A percentile compares a stretch with the other conserved stretches of the same genome.
These are phyloP conservation scores for Hyaloperonospora brassicae DNA, from an alignment of 352 stramenopile genomes.

Conservation along the genomic window DNA sequence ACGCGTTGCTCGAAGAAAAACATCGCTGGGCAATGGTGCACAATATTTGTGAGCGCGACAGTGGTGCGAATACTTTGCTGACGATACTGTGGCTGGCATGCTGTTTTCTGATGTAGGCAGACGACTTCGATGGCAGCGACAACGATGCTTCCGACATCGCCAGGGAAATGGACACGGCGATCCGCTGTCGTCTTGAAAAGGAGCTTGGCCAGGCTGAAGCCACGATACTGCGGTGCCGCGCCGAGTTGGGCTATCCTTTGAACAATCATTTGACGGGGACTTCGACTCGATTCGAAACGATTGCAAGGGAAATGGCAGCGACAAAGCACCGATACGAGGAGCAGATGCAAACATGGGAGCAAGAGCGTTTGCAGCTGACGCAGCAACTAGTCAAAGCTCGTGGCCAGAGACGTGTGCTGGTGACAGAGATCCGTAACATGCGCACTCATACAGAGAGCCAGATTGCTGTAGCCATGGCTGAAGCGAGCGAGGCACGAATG, in stretches of 20 bases:
- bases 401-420: slow-evolving; percentile 66
- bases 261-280: slow-evolving; percentile 68
- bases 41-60: not conserved
- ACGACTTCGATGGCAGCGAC: slow-evolving; percentile 50
- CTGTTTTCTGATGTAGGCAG: slow-evolving; percentile 27
- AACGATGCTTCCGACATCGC: slow-evolving; percentile 16
- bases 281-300: slow-evolving; percentile 63
- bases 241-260: slow-evolving; percentile 67
- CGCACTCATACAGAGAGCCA: slow-evolving; percentile 67
- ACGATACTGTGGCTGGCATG: not conserved
- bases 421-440: slow-evolving; percentile 74
- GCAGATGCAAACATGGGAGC: slow-evolving; percentile 40
- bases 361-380: slow-evolving; percentile 49
- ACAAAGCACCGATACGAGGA: slow-evolving; percentile 71
- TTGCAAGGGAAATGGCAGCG: slow-evolving; percentile 60
- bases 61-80: slow-evolving; percentile 1
- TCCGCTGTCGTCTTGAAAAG: slow-evolving; percentile 46
- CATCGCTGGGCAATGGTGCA: slow-evolving; percentile 75
- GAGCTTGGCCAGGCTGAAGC: slow-evolving; percentile 70
- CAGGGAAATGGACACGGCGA: slow-evolving; percentile 44
- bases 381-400: slow-evolving; percentile 72
- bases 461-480: slow-evolving; percentile 71
- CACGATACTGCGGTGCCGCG: slow-evolving; percentile 54
- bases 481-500: slow-evolving; percentile 82
- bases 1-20: slow-evolving; percentile 75